Evolutionary conservation across 2,329 filamentous ascomycete genomes (phyloP), one percentile per base, ranked within the genome.

Genomic region (Magnaporthiopsis incrustans): DNA sequence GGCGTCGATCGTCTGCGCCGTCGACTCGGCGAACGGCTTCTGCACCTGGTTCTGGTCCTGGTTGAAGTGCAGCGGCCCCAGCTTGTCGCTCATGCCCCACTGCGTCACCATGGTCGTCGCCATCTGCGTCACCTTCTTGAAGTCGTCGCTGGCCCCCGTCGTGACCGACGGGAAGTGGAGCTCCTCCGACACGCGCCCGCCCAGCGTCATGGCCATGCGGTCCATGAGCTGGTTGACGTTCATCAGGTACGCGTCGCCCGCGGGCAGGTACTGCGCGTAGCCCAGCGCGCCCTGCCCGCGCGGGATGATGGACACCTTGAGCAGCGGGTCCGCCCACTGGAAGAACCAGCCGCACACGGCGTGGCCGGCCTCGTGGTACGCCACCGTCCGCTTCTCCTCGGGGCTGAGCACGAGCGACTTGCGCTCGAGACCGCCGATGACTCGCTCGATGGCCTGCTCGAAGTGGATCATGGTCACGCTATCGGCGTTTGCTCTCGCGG

Each of bases 261-360:
- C 84, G 0, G 95, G 95, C n/a, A 99, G 84, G 75, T 98, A 98
- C 77, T 99, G 95, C 1, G 95, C 95, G 74, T 99, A 99, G 11
- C 95, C 95, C 22, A 99, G 82, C 32, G 93, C 92, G 50, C 92
- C 95, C 75, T 95, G 90, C 64, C 94, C 95, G 73, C 95, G 92
- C 25, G 95, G 95, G 71, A 99, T 98, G 77, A 99, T 99, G 65
- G 93, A 97, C 59, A 99, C 95, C 80, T 99, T 99, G 66, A 99
- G 88, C 4, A 99, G 86, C 25, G 95, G 95, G 72, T 99, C 95
- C n/a, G 95, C 95, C 75, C 90, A 92, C 77, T 91, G 87, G 79
- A 99, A 91, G 82, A 89, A 99, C 95, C 95, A 99, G 65, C 95
- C 95, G 75, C 95, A 99, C 75, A 99, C 96, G 68, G 95, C 95